phyloP scores from a whole-genome alignment of 1,284 basidiomycete species.

The Pyrrhoderma lamaoense region DNA sequence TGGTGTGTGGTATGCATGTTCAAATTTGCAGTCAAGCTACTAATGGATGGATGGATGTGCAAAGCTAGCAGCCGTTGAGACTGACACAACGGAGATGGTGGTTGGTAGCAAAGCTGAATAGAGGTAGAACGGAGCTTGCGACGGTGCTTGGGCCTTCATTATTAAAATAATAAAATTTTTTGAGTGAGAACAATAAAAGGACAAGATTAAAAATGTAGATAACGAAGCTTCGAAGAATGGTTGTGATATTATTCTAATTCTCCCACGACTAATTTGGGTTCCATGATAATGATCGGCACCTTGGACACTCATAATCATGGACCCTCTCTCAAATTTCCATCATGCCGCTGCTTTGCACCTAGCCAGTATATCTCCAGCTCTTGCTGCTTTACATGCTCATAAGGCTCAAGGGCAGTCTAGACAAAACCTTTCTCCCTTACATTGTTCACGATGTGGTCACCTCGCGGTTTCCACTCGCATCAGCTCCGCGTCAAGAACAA shows the following conservation, averaged over 20 bases:
- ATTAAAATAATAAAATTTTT: neutral
- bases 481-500: neutral
- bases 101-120: constrained; percentile 2
- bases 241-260: neutral
- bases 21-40: neutral
- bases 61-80: neutral
- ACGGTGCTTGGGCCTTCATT: neutral
- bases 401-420: constrained; percentile 31
- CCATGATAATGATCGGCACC: neutral
- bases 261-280: neutral
- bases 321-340: constrained; percentile 7
- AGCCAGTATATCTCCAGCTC: constrained; percentile 40
- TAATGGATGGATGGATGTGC: neutral
- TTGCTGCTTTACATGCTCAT: constrained; percentile 54
- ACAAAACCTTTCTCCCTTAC: constrained; percentile 24
- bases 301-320: constrained; percentile 2
- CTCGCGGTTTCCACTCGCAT: constrained; percentile 29
- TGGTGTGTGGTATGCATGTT: constrained; percentile 4
- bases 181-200: neutral
- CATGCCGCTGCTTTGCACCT: constrained; percentile 24
- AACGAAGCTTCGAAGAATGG: neutral
- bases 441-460: constrained; percentile 48
- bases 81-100: constrained; percentile 6
- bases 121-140: neutral
- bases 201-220: neutral